These are phyloP conservation scores for Theobroma grandiflorum DNA, from an alignment of 441 rosid genomes.

Conservation along the genomic window DNA sequence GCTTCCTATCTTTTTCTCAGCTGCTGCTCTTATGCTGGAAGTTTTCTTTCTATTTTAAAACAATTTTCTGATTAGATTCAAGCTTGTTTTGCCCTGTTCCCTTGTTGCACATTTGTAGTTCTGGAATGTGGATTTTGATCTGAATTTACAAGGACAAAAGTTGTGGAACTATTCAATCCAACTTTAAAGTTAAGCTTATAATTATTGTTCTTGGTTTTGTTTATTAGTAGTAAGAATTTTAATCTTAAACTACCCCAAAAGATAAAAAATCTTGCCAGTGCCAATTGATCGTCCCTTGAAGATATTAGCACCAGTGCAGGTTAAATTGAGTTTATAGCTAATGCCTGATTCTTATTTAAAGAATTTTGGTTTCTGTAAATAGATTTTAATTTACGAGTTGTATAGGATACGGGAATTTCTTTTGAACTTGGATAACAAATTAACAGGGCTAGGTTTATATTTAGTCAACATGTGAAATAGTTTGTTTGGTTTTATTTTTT, in stretches of 20 bases:
- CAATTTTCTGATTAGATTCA: constrained; percentile 10
- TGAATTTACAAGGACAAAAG: not conserved
- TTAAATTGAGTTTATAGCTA: not conserved
- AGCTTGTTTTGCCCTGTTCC: not conserved
- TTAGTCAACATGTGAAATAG: too few relatives aligned
- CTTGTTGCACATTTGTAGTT: constrained; percentile 18
- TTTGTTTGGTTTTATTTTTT: too few relatives aligned
- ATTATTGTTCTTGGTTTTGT: not conserved
- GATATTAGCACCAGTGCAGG: not conserved
- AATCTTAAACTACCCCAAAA: not conserved
- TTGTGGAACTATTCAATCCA: constrained; percentile 5
- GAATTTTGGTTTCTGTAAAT: too few relatives aligned
- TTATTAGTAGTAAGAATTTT: not conserved
- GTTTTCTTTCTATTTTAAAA: constrained; percentile 16
- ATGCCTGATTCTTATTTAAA: not conserved
- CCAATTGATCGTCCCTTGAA: not conserved
- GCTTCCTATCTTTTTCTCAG: not conserved
- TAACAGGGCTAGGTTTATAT: too few relatives aligned
- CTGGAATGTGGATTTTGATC: constrained; percentile 7
- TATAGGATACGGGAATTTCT: too few relatives aligned
- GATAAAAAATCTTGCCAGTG: not conserved
- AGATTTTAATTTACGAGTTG: too few relatives aligned
- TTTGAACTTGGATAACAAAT: too few relatives aligned
- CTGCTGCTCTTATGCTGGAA: constrained; percentile 1
- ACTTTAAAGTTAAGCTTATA: not conserved